Conservation (phyloP, 495 filamentous ascomycete genomes). For the Penicillium macrosclerotiorum region DNA sequence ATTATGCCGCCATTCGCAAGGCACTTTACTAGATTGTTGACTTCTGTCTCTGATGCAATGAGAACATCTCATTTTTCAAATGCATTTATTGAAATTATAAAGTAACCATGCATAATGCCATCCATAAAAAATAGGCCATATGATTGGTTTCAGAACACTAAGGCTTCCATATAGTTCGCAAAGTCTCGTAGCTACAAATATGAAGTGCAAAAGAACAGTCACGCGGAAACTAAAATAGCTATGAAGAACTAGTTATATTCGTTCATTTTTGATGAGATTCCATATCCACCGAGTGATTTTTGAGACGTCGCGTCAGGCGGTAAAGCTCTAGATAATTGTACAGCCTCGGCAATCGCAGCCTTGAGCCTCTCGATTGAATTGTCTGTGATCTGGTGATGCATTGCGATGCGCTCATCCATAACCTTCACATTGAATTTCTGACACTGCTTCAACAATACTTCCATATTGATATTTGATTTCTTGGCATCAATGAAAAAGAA, state of each 20-base stretch:
- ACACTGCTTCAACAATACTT: constrained; percentile 20
- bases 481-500: constrained; percentile 73
- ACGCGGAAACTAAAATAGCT: background rate
- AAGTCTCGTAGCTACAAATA: no score
- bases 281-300: constrained; percentile 14
- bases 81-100: no score
- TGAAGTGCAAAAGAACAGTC: no score
- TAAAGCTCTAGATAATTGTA: constrained; percentile 11
- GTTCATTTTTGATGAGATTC: constrained; percentile 21
- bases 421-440: constrained; percentile 17
- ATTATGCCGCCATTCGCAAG: background rate
- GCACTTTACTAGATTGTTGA: no score
- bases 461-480: constrained; percentile 19
- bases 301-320: constrained; percentile 5
- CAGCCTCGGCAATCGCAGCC: constrained; percentile 14
- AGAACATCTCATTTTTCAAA: no score
- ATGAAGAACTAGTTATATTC: constrained; percentile 20
- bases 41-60: no score
- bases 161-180: no score
- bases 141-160: no score
- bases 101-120: no score
- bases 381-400: constrained; percentile 27
- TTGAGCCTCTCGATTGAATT: constrained; percentile 23
- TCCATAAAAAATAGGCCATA: no score
- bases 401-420: constrained; percentile 21